Percentiles rank a stretch among this genome's conserved stretches.
Conservation (phyloP, 2,329 filamentous ascomycete genomes). For the Colletotrichum lindemuthianum region DNA sequence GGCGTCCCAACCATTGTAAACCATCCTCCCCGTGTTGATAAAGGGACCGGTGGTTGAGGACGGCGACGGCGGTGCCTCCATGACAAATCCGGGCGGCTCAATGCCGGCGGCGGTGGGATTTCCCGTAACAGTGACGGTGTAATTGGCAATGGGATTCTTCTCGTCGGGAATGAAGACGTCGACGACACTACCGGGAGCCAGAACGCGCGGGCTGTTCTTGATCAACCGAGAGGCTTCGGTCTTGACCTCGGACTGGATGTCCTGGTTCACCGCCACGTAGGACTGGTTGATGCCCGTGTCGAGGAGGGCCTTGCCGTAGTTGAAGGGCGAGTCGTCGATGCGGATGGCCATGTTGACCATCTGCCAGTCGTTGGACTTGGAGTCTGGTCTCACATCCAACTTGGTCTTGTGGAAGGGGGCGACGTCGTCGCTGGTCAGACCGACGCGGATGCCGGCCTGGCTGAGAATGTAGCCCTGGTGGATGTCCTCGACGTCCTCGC, state of each 20-base stretch:
- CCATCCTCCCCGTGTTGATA: conserved; percentile 6
- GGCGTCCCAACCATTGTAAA: conserved; percentile 4
- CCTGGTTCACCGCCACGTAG: neutral
- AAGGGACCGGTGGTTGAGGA: neutral
- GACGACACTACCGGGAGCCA: neutral
- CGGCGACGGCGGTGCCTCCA: neutral
- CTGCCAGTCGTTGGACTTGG: conserved; percentile 9
- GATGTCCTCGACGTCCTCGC: neutral
- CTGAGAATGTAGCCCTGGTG: conserved; percentile 18
- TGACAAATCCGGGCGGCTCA: conserved; percentile 1
- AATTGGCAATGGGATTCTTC: conserved; percentile 9
- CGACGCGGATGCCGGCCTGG: neutral
- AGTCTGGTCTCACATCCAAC: conserved; percentile 4
- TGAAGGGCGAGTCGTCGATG: conserved; percentile 9
- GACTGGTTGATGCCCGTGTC: conserved; percentile 17
- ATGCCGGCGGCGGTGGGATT: neutral
- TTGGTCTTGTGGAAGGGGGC: conserved; percentile 8
- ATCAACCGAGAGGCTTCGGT: neutral
- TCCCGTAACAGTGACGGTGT: neutral
- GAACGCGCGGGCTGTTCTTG: neutral
- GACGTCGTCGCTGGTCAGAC: conserved; percentile 1
- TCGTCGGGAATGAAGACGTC: conserved; percentile 10
- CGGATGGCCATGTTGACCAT: conserved; percentile 15
- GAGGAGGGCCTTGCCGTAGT: conserved; percentile 6
- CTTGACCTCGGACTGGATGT: neutral